Evolutionary conservation across 768 basidiomycete species (phyloP).

Genomic region (Boletus vermiculosoides): DNA sequence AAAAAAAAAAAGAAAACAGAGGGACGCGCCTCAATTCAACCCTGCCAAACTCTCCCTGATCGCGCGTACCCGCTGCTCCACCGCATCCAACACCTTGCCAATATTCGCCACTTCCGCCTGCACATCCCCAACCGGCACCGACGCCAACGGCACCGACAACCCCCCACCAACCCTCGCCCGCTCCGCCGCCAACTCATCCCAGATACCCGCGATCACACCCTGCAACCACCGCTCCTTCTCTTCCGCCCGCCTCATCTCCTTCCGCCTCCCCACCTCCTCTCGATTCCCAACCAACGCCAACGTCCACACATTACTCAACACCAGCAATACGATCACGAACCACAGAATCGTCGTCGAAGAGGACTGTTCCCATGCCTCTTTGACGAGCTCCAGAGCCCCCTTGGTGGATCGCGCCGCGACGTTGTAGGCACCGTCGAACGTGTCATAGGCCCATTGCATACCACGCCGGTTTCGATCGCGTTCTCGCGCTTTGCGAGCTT

Average conservation of each 20-base stretch:
- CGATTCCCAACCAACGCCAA: constrained; percentile 45
- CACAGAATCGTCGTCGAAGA: constrained; percentile 69
- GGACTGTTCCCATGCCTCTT: constrained; percentile 78
- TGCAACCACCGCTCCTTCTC: constrained; percentile 77
- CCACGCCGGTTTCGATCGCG: constrained; percentile 68
- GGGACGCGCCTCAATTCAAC: constrained; percentile 21
- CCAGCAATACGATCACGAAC: constrained; percentile 67
- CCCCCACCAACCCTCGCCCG: constrained; percentile 31
- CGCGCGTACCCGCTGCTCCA: constrained; percentile 56
- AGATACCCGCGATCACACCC: constrained; percentile 65
- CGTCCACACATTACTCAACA: constrained; percentile 80
- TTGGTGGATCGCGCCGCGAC: constrained; percentile 70
- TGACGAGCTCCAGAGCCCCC: constrained; percentile 74
- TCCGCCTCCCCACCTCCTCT: constrained; percentile 45
- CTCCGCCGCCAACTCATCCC: constrained; percentile 63
- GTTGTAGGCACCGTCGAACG: constrained; percentile 70
- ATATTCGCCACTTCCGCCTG: constrained; percentile 50
- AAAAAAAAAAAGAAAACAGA: not conserved
- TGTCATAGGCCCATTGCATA: constrained; percentile 88
- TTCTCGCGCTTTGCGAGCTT: constrained; percentile 53
- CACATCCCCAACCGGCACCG: constrained; percentile 33
- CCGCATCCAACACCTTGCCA: constrained; percentile 47
- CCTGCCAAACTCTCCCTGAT: constrained; percentile 45
- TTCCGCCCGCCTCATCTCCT: constrained; percentile 52
- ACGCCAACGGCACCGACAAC: constrained; percentile 15